Percentiles rank a stretch among this genome's conserved stretches.
These are phyloP conservation scores for Oidiodendron maius DNA, from an alignment of 495 filamentous ascomycete genomes.

Conservation along the genomic window DNA sequence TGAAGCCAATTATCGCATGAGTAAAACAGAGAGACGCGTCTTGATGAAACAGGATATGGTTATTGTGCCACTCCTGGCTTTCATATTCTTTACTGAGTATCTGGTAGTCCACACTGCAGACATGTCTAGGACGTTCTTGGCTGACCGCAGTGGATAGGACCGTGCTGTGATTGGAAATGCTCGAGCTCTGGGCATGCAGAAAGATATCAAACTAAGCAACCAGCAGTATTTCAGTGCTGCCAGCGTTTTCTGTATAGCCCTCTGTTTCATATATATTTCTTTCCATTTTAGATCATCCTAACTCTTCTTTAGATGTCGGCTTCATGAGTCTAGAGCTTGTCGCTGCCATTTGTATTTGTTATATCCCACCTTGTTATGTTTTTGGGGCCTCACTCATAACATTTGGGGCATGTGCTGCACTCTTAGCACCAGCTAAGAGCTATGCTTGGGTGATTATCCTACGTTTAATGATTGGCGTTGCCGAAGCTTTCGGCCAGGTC, in stretches of 20 bases:
- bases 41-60: no score
- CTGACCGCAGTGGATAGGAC: neutral
- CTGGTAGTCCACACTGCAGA: no score
- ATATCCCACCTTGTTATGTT: neutral
- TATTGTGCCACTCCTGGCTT: no score
- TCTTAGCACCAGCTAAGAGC: no score
- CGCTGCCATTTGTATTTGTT: neutral
- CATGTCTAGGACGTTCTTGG: no score
- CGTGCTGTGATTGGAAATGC: slow-evolving; percentile 32
- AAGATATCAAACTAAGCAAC: slow-evolving; percentile 19
- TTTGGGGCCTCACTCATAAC: neutral
- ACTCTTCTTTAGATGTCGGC: no score
- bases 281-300: no score
- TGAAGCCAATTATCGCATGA: no score
- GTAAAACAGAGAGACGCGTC: no score
- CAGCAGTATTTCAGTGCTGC: neutral
- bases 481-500: neutral
- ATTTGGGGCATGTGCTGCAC: no score
- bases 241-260: slow-evolving; percentile 32
- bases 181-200: slow-evolving; percentile 29
- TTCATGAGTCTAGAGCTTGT: slow-evolving; percentile 42
- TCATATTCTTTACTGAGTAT: no score
- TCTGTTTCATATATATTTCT: no score
- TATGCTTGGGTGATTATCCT: neutral
- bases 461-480: neutral